A percentile compares a stretch with the other conserved stretches of the same genome.
These are phyloP conservation scores for Purpureocillium takamizusanense DNA, from an alignment of 2,329 filamentous ascomycete species.

Conservation along the genomic window DNA sequence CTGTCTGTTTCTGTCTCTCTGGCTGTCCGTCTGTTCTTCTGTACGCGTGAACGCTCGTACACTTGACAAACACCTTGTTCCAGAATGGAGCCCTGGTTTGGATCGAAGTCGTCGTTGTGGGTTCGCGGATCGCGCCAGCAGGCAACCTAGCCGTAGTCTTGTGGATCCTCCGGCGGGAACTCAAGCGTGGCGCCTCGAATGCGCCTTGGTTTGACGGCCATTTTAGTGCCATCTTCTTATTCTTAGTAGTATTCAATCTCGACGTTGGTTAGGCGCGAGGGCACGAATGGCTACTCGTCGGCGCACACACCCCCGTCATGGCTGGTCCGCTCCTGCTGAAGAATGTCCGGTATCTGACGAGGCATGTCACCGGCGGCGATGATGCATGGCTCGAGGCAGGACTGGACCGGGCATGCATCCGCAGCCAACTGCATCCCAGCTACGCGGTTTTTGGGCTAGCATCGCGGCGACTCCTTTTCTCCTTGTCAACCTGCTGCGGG, in stretches of 20 bases:
- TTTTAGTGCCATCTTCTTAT: conserved; percentile 2
- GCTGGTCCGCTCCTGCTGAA: background rate
- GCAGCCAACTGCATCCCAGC: conserved; percentile 3
- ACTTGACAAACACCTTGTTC: background rate
- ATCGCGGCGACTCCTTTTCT: conserved; percentile 1
- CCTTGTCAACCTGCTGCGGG: background rate
- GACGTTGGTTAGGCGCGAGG: conserved; percentile 2
- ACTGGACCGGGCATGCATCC: background rate
- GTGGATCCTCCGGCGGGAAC: conserved; percentile 12
- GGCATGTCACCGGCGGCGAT: background rate
- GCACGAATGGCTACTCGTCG: background rate
- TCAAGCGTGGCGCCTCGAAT: conserved; percentile 14
- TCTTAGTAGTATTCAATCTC: conserved; percentile 4
- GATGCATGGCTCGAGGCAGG: background rate
- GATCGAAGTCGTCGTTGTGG: conserved; percentile 2
- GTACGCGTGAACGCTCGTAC: background rate
- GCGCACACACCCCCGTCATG: background rate
- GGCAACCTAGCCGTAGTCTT: conserved; percentile 1
- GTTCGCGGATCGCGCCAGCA: conserved; percentile 7
- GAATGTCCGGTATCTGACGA: background rate
- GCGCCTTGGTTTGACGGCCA: conserved; percentile 4
- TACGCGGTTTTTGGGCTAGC: conserved; percentile 3
- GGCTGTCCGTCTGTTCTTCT: too few species aligned
- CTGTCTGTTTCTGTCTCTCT: too few species aligned
- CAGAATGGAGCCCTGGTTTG: background rate